A percentile compares a stretch with the other conserved stretches of the same genome.
Conservation (phyloP, 805 yeast genomes). For the Kregervanrija delftensis region DNA sequence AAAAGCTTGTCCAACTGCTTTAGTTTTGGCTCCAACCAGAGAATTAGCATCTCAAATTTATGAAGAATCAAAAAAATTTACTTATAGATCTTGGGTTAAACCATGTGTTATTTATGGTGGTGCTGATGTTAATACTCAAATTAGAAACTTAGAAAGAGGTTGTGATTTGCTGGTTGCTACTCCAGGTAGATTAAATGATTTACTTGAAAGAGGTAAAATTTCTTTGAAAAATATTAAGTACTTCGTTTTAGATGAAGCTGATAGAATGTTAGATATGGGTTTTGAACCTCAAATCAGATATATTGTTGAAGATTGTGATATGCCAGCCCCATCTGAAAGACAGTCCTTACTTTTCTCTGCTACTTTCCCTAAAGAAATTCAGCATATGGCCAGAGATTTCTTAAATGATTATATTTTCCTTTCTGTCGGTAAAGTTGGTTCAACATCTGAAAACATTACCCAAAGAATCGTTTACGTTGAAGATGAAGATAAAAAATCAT, state of each 20-base stretch:
- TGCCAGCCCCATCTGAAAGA: slow-evolving; percentile 87
- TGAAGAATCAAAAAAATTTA: slow-evolving; percentile 92
- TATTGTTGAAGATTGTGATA: slow-evolving; percentile 95
- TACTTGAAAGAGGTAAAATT: slow-evolving; percentile 90
- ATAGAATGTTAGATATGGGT: slow-evolving; percentile 99
- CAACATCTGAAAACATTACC: slow-evolving; percentile 96
- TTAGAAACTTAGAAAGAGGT: slow-evolving; percentile 84
- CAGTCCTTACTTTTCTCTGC: slow-evolving; percentile 99
- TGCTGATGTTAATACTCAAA: slow-evolving; percentile 85
- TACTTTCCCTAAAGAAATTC: slow-evolving; percentile 97
- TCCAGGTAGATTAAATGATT: slow-evolving; percentile 97
- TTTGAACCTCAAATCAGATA: slow-evolving; percentile 99
- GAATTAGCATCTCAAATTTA: slow-evolving; percentile 95
- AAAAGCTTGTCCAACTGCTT: slow-evolving; percentile 90
- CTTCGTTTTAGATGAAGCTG: slow-evolving; percentile 97
- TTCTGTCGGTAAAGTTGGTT: slow-evolving; percentile 98
- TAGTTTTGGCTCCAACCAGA: slow-evolving; percentile 98
- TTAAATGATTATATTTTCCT: slow-evolving; percentile 91
- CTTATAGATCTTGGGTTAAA: slow-evolving; percentile 97
- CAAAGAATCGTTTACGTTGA: slow-evolving; percentile 91
- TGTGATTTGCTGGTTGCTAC: slow-evolving; percentile 97
- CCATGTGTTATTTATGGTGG: slow-evolving; percentile 98
- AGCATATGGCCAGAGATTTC: slow-evolving; percentile 95
- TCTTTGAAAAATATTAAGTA: slow-evolving; percentile 86
- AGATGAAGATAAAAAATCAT: slow-evolving; percentile 85